Evolutionary conservation across 2,329 filamentous ascomycete species (phyloP).

Genomic region (Fusarium subglutinans): DNA sequence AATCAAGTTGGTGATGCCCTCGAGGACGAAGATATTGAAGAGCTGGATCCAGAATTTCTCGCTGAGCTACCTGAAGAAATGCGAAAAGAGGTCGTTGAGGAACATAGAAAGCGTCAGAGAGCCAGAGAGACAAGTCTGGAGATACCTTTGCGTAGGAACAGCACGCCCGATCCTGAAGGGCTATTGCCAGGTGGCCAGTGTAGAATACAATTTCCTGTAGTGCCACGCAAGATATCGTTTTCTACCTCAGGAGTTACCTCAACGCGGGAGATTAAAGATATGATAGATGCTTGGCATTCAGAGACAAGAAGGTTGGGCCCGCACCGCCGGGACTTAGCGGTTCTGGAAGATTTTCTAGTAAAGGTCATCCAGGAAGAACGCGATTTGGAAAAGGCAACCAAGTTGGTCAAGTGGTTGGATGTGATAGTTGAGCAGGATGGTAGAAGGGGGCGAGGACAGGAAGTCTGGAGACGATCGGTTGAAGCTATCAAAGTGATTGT

Average conservation of each 20-base stretch:
- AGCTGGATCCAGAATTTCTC: constrained; percentile 77
- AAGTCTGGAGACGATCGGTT: constrained; percentile 59
- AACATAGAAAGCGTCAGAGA: constrained; percentile 68
- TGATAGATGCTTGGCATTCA: constrained; percentile 78
- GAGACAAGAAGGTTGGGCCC: constrained; percentile 80
- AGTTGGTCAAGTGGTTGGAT: constrained; percentile 74
- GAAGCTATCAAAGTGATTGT: constrained; percentile 58
- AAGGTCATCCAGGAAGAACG: constrained; percentile 79
- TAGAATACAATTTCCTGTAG: constrained; percentile 57
- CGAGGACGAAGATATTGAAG: constrained; percentile 53
- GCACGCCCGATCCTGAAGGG: constrained; percentile 36
- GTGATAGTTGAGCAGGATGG: constrained; percentile 63
- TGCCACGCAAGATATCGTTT: constrained; percentile 59
- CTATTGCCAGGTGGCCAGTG: constrained; percentile 50
- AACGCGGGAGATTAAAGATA: constrained; percentile 72
- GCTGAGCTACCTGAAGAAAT: constrained; percentile 85
- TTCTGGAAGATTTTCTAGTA: constrained; percentile 76
- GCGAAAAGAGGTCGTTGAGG: constrained; percentile 78
- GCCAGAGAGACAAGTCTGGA: constrained; percentile 65
- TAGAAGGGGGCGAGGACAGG: constrained; percentile 48
- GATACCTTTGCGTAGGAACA: constrained; percentile 42
- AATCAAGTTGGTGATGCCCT: constrained; percentile 45
- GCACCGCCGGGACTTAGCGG: constrained; percentile 78
- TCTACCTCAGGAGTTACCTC: constrained; percentile 54
- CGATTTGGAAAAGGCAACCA: constrained; percentile 78